phyloP scores from a whole-genome alignment of 306 rosid species.

The Trichosanthes truncata region DNA sequence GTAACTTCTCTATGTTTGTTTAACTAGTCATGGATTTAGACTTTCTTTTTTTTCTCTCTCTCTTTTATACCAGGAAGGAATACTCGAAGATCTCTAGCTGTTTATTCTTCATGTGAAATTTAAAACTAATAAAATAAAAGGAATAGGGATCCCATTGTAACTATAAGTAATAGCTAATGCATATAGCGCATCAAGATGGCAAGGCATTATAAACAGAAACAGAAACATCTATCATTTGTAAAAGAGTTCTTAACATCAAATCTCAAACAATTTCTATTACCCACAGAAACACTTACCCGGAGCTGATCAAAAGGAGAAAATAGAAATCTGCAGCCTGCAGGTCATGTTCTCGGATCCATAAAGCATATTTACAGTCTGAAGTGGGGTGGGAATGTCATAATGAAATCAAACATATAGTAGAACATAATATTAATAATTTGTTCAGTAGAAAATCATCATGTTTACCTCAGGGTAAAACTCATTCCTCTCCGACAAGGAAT shows the following conservation, averaged over 20 bases:
- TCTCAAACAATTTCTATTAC: not conserved
- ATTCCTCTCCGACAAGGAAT: constrained; percentile 70
- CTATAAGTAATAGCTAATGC: not conserved
- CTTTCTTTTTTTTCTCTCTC: too few species aligned
- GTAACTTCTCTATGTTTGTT: too few species aligned
- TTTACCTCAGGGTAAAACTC: too few species aligned
- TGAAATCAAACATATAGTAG: not conserved
- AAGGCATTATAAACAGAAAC: not conserved
- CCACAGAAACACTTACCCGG: constrained; percentile 37
- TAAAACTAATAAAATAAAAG: too few species aligned
- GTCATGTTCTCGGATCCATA: constrained; percentile 46
- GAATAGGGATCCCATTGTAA: too few species aligned
- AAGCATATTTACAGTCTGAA: constrained; percentile 74
- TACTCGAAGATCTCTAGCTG: too few species aligned
- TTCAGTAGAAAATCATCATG: too few species aligned
- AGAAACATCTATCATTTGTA: not conserved
- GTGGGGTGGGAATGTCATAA: not conserved
- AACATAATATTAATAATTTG: too few species aligned
- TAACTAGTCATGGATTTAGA: too few species aligned
- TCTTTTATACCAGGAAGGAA: too few species aligned
- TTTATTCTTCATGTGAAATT: too few species aligned
- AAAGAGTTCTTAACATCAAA: not conserved
- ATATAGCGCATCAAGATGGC: not conserved
- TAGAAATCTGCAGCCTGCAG: constrained; percentile 60
- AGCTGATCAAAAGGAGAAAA: constrained; percentile 66